phyloP scores from a whole-genome alignment of 2,329 filamentous ascomycete species.

The Xylariaceae sp. region DNA sequence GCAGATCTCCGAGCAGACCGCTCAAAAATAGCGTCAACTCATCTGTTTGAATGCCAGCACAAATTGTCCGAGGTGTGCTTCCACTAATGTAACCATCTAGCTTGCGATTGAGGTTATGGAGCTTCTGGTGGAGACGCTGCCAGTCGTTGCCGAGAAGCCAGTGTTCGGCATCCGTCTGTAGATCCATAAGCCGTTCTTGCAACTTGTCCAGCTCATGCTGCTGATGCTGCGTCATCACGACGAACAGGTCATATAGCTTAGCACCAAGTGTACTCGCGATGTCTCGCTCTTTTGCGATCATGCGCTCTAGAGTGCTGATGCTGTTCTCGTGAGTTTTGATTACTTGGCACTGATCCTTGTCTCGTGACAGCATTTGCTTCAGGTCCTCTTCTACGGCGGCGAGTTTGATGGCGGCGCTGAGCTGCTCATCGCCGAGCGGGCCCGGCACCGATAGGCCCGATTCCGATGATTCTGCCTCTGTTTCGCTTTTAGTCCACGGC shows the following conservation, averaged over 20 bases:
- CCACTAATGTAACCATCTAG: constrained; percentile 1
- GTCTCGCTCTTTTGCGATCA: neutral
- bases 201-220: constrained; percentile 8
- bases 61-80: neutral
- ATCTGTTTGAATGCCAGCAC: neutral
- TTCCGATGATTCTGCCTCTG: neutral
- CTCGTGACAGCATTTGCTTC: neutral
- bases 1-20: neutral
- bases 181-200: neutral
- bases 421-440: neutral
- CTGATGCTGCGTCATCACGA: constrained; percentile 7
- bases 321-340: neutral
- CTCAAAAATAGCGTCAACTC: constrained; percentile 3
- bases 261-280: neutral
- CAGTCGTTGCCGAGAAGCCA: neutral
- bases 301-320: neutral
- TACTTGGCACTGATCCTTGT: neutral
- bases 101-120: constrained; percentile 2
- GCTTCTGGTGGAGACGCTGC: neutral
- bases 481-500: neutral
- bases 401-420: neutral
- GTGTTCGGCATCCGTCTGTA: constrained; percentile 4
- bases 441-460: neutral
- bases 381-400: neutral
- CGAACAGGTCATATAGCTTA: constrained; percentile 10